Percentiles rank a stretch among this genome's conserved stretches.
Evolutionary conservation across 2,329 filamentous ascomycete species (phyloP).

Genomic region (Periconia macrospinosa): DNA sequence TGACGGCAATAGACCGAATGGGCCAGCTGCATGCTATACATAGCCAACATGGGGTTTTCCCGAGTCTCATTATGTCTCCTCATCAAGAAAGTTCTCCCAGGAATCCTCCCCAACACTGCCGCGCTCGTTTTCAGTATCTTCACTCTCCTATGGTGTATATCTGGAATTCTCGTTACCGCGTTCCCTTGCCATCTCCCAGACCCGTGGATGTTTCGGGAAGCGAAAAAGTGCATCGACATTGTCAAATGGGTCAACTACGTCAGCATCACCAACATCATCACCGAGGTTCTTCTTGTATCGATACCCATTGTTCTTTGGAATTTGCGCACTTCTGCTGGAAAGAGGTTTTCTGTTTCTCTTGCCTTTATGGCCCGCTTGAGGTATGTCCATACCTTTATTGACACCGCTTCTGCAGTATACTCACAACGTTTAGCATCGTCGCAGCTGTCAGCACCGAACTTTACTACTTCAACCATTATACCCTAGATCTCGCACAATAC

Average conservation of each 20-base stretch:
- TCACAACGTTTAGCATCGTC: slow-evolving; percentile 19
- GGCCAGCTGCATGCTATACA: slow-evolving; percentile 26
- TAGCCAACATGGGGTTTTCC: slow-evolving; percentile 34
- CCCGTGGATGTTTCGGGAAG: slow-evolving; percentile 16
- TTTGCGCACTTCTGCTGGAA: slow-evolving; percentile 21
- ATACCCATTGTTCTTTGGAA: slow-evolving; percentile 35
- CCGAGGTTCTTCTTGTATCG: slow-evolving; percentile 26
- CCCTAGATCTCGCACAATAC: slow-evolving; percentile 14
- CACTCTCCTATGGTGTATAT: slow-evolving; percentile 26
- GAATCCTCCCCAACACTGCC: slow-evolving; percentile 15
- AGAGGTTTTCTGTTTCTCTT: slow-evolving; percentile 24
- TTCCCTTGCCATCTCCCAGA: slow-evolving; percentile 27
- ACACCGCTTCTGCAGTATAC: slow-evolving; percentile 3
- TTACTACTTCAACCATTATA: slow-evolving; percentile 22
- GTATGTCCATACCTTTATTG: slow-evolving; percentile 11
- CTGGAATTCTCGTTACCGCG: slow-evolving; percentile 24
- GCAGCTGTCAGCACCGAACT: slow-evolving; percentile 23
- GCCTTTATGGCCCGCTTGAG: slow-evolving; percentile 26
- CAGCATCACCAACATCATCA: slow-evolving; percentile 27
- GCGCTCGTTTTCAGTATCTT: slow-evolving; percentile 21
- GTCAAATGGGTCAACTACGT: slow-evolving; percentile 32
- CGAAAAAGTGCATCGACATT: slow-evolving; percentile 22
- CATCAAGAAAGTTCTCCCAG: slow-evolving; percentile 27
- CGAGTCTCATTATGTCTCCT: slow-evolving; percentile 28
- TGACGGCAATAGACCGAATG: slow-evolving; percentile 27